phyloP scores from a whole-genome alignment of 352 stramenopile genomes.

The Phytophthora lateralis region DNA sequence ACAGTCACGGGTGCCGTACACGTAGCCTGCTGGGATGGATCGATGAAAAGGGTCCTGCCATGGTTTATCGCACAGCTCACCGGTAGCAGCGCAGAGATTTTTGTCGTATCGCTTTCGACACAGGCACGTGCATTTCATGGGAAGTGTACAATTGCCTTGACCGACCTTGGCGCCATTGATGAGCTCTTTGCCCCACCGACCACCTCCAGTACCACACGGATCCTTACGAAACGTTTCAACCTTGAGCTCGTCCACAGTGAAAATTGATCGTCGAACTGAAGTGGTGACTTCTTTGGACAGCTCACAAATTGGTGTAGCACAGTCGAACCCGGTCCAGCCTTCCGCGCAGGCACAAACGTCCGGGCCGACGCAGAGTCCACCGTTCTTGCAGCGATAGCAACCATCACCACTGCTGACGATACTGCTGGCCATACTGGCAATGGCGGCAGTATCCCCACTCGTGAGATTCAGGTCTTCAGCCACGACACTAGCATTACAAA shows the following conservation, averaged over 20 bases:
- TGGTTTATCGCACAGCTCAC: conserved; percentile 83
- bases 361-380: conserved; percentile 90
- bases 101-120: conserved; percentile 88
- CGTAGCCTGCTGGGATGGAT: conserved; percentile 77
- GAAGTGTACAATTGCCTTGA: conserved; percentile 94
- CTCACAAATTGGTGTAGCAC: conserved; percentile 90
- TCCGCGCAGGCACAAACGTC: conserved; percentile 92
- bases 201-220: conserved; percentile 89
- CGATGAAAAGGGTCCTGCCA: conserved; percentile 82
- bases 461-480: conserved; percentile 45
- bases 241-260: conserved; percentile 95
- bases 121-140: conserved; percentile 91
- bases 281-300: conserved; percentile 48
- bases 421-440: conserved; percentile 38
- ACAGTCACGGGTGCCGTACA: conserved; percentile 93
- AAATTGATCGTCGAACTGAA: conserved; percentile 85
- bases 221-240: conserved; percentile 93
- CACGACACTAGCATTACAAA: conserved; percentile 68
- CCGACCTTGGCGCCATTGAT: conserved; percentile 75
- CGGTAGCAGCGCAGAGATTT: conserved; percentile 62
- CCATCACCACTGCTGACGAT: conserved; percentile 67
- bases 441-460: conserved; percentile 17
- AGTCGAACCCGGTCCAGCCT: conserved; percentile 96
- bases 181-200: conserved; percentile 73
- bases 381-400: conserved; percentile 95